Evolutionary conservation across 768 basidiomycete species (phyloP), one percentile per base, ranked within the genome.

Genomic region (Solioccasus polychromus): DNA sequence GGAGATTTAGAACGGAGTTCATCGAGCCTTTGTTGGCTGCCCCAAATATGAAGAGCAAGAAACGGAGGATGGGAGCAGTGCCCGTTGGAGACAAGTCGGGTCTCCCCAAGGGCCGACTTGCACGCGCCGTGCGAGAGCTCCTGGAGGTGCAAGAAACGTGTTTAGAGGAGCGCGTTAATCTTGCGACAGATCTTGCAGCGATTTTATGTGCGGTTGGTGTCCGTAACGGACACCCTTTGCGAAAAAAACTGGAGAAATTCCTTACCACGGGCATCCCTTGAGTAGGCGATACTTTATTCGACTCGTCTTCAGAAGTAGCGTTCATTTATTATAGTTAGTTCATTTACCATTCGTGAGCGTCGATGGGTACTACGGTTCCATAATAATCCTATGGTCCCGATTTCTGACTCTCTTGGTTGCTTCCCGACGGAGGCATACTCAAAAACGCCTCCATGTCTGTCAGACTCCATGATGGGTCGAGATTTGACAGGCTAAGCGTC

Each of bases 1-100:
- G 87, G 35, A 75, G 83, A 34, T 88, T 89, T 59, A 76, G 87
- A 58, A 78, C 74, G 32, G 85, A 88, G 59, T 74, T 87, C 52
- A 68, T 88, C 44, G 87, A 88, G 52, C 83, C 82, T 18, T 61
- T 88, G 25, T 68, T 88, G 41, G 72, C 77, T 18, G 73, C 78
- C 29, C 87, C 86, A n/a, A 87, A 82, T 65, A 57, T 75, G 50
- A 81, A 80, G 52, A 66, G 61, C 34, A 72, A 63, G 52, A 66
- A 63, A 42, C 78, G 73, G 56, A 82, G 63, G 60, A 68, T 47
- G 71, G 77, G 68, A 64, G 75, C 78, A 19, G 76, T 73, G 43
- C 47, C 64, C 18, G 52, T 55, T 36, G 66, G 66, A 28, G 66
- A 71, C 23, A 69, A 70, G 39, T 64, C 68, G n/a, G 39, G 49